Conservation (phyloP, 2,329 filamentous ascomycete genomes). For the Leptographium galeiforme region DNA sequence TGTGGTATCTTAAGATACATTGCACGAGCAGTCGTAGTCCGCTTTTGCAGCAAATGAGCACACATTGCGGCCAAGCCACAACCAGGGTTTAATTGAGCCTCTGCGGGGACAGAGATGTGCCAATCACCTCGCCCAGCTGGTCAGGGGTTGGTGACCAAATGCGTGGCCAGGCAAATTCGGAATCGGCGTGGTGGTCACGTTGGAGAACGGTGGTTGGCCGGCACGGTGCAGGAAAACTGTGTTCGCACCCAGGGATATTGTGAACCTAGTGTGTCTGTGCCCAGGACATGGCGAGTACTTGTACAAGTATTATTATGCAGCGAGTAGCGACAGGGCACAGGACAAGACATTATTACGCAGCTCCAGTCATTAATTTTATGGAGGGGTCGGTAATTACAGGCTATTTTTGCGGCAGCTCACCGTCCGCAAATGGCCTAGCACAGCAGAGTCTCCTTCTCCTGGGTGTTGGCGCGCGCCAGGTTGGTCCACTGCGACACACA, state of each 20-base stretch:
- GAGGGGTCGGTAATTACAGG: not conserved
- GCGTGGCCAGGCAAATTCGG: not conserved
- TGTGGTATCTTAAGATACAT: no score
- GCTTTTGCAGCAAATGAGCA: not conserved
- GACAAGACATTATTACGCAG: no score
- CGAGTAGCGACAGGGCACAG: no score
- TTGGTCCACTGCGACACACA: not conserved
- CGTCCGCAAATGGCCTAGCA: not conserved
- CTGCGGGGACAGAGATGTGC: not conserved
- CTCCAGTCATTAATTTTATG: not conserved
- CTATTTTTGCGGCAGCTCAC: not conserved
- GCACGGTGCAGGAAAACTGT: not conserved
- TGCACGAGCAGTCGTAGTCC: not conserved
- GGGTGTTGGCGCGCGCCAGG: not conserved
- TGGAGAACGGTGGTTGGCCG: not conserved
- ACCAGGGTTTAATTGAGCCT: constrained; percentile 2
- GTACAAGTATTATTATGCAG: not conserved
- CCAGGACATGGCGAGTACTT: no score
- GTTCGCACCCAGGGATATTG: not conserved
- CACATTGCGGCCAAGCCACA: not conserved
- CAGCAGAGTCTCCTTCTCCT: not conserved
- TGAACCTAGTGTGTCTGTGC: not conserved
- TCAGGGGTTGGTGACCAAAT: not conserved
- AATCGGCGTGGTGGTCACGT: no score
- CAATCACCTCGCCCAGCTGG: not conserved